Evolutionary conservation across 2,329 filamentous ascomycete species (phyloP), one percentile per base, ranked within the genome.

Genomic region (Hymenotorrendiella dingleyae): DNA sequence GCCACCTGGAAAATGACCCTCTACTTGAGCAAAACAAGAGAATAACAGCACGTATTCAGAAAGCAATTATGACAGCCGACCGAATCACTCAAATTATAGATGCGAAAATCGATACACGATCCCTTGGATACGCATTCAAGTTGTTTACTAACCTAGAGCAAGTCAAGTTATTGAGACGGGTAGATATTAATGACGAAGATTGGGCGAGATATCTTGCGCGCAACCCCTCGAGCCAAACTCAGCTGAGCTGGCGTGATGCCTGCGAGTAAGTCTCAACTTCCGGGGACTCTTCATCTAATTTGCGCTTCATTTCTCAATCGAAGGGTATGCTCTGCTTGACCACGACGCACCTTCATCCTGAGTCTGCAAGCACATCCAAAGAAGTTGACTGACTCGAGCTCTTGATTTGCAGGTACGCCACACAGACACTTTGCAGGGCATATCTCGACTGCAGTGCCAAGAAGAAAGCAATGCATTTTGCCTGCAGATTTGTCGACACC

Each of bases 81-180:
- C 45, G 52, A 17, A 58, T 61, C 39, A 50, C 40, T 28, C 27
- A 36, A 20, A 55, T 61, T 17, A 47, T 56, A 19, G 32, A 49
- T 7, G 38, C 49, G 14, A 28, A 33, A 22, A 42, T 49, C 2
- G 58, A 61, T 47, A 20, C 43, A 16, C 22, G 44, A 20, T 43
- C 17, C n/a, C 39, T 62, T 14, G 22, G 49, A 7, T 32, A 24
- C 17, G 59, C 58, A 7, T 38, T 62, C 7, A 40, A 37, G 11
- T 71, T 73, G 2, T 84, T 84, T 54, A 72, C 69, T 2, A 70
- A 71, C 21, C 67, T 85, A 9, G 76, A 82, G 54, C 74, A 83
- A 55, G 71, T 84, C 38, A 78, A 83, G 47, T 70, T 85, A 11
- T 69, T 84, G 20, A 73, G 76, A 5, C 64, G 83, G 10, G 73